Evolutionary conservation across 148 eudicot genomes (phyloP), one percentile per base, ranked within the genome.

Genomic region (Oxyria digyna): DNA sequence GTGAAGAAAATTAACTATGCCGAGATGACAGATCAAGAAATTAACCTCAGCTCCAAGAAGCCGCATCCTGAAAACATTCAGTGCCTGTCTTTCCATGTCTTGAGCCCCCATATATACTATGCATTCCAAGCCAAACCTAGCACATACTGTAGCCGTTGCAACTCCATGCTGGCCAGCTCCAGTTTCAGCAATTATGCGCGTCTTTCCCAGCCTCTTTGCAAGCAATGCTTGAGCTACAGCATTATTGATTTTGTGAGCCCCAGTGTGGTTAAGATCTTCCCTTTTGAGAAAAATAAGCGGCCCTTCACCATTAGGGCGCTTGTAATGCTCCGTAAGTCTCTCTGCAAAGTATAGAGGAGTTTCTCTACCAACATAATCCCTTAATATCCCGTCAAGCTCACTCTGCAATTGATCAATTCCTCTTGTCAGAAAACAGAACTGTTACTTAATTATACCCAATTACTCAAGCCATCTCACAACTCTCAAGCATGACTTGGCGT

Each of bases 151-250:
- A 67, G 99, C 97, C 13, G 97, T 90, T 20, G 99, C 99, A 77
- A 94, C 99, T 45, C 99, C 99, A 78, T 94, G 99, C 74, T 94
- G 99, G 69, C 99, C 99, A 48, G 99, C 99, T 68, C 99, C 99
- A 67, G 97, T 94, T 80, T 94, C 99, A 66, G 99, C 99, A 63
- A 94, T 94, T 45, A 94, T 90, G 42, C 99, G 97, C 63, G 85
- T 70, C 79, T 94, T 94, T 8, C 99, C 99, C 54, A 94, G 75
- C 27, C 81, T 82, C 76, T 87, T 90, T 42, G 99, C 99, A 55
- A 94, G 94, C 78, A 94, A 76, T 70, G 98, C 98, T 87, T 90
- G 98, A 79, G 88, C 98, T 67, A 93, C 76, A 13, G 96, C 96
- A 77, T 93, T 93, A 83, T 93, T 93, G 68, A 93, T 87, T 74